Percentiles rank a stretch among this genome's conserved stretches.
phyloP scores from a whole-genome alignment of 2,329 filamentous ascomycete species.

The Calonectria hawksworthii region DNA sequence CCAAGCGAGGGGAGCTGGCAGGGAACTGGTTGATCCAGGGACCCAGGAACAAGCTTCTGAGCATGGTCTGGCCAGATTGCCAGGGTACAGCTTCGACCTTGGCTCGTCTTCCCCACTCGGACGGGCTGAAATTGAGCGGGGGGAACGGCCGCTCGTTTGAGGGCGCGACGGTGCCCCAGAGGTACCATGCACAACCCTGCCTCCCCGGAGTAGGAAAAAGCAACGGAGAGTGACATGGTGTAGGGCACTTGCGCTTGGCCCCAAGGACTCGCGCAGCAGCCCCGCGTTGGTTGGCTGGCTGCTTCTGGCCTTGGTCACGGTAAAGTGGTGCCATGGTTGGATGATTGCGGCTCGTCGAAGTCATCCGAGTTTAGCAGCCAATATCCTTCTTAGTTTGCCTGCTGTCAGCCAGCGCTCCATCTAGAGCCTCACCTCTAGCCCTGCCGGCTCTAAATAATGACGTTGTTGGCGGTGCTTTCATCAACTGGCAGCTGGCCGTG shows the following conservation, averaged over 20 bases:
- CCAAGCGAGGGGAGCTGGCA: constrained; percentile 1
- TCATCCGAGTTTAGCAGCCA: neutral
- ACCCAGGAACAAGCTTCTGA: constrained; percentile 21
- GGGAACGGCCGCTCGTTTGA: constrained; percentile 46
- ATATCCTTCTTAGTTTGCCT: constrained; percentile 11
- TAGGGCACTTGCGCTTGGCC: neutral
- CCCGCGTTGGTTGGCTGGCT: neutral
- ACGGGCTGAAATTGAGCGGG: constrained; percentile 39
- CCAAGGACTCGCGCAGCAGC: neutral
- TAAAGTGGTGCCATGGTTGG: constrained; percentile 15
- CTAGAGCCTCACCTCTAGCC: neutral
- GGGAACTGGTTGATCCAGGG: constrained; percentile 15
- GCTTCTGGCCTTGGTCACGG: neutral
- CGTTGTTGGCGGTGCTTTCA: neutral
- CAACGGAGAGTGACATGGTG: neutral
- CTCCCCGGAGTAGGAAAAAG: constrained; percentile 4
- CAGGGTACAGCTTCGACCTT: constrained; percentile 16
- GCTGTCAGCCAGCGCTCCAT: neutral
- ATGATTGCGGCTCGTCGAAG: neutral
- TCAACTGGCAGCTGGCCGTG: neutral
- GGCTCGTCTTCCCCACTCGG: constrained; percentile 35
- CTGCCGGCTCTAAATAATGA: neutral
- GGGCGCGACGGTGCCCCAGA: constrained; percentile 34
- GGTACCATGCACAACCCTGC: constrained; percentile 10
- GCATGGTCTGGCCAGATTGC: constrained; percentile 4